These are phyloP conservation scores for Xylaria venustula DNA, from an alignment of 495 filamentous ascomycete species.

Conservation along the genomic window DNA sequence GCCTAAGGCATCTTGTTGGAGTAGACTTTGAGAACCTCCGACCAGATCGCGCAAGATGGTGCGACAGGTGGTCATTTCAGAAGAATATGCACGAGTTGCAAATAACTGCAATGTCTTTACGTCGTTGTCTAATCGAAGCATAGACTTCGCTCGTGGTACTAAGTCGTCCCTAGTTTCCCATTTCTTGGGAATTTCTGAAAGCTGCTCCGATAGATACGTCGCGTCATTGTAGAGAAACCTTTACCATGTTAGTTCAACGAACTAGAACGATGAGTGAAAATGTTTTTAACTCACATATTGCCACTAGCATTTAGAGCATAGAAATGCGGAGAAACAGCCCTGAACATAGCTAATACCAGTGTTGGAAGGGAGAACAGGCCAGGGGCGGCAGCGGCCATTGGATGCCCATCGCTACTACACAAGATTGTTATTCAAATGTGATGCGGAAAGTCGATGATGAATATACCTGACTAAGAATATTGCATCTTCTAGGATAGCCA, in stretches of 20 bases:
- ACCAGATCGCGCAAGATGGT: conserved; percentile 82
- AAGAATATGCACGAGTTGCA: conserved; percentile 78
- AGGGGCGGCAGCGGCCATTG: conserved; percentile 66
- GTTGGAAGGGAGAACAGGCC: conserved; percentile 80
- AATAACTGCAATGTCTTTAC: conserved; percentile 71
- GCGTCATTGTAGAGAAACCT: conserved; percentile 92
- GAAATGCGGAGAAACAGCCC: conserved; percentile 77
- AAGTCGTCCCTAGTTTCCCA: conserved; percentile 48
- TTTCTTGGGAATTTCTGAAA: conserved; percentile 59
- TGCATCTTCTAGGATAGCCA: conserved; percentile 67
- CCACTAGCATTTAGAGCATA: conserved; percentile 67
- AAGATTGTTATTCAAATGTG: neutral
- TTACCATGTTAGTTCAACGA: conserved; percentile 14
- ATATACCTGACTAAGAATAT: conserved; percentile 58
- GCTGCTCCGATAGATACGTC: conserved; percentile 68
- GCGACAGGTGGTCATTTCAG: conserved; percentile 83
- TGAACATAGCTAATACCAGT: conserved; percentile 84
- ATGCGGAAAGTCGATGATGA: neutral
- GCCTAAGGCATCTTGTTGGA: conserved; percentile 40
- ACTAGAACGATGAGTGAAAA: neutral
- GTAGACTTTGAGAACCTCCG: conserved; percentile 58
- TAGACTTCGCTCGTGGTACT: conserved; percentile 43
- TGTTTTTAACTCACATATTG: conserved; percentile 59
- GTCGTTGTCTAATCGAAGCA: conserved; percentile 66
- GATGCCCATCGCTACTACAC: conserved; percentile 37